Base-by-base conservation (phyloP, 139 green algal species). In the Gonium pectorale region DNA sequence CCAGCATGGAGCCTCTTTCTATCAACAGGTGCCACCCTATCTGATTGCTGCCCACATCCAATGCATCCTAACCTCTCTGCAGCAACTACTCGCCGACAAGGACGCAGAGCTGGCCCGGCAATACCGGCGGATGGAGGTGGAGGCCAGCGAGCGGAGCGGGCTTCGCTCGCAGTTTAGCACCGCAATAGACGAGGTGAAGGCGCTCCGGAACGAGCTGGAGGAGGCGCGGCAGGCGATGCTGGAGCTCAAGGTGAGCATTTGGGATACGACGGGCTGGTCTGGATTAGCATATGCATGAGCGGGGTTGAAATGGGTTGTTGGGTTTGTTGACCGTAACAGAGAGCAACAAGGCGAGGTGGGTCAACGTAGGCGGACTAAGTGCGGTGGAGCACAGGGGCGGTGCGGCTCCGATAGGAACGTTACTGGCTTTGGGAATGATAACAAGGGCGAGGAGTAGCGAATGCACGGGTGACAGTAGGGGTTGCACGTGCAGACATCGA, bases 211-310 rank as follows among this genome's bases (percentile, higher is more conserved):
- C 33, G 79, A 85, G 64, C 66, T 85, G 46, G 79, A 85, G 79
- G 79, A 85, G 79, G 79, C 79, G 79, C 31, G 79, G 64, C 79
- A 85, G 64, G 79, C 79, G 4, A 85, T 85, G 79, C 44, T 85
- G 79, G 79, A 85, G 64, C 63, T 85, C 15, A 22, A 64, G 60
- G 78, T 84, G 41, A 21, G 71, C n/a, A 62, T 37, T 54, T 37
- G 60, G 13, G 17, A 13, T 13, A 59, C 13, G 49, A 59, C 15
- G 49, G 13, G 49, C 15, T 17, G 49, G 15, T 13, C 49, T 59
- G 49, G 13, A 59, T 13, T 17, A 59, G 49, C 17, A 59, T 26
- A 59, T 26, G 49, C 17, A 17, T 17, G 49, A 56, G 49, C 13
- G 49, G 49, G 49, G 17, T 56, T 56, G 17, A 17, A 56, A 26